These are phyloP conservation scores for Scutellaria galericulata DNA, from an alignment of 257 asterid species.

Conservation along the genomic window DNA sequence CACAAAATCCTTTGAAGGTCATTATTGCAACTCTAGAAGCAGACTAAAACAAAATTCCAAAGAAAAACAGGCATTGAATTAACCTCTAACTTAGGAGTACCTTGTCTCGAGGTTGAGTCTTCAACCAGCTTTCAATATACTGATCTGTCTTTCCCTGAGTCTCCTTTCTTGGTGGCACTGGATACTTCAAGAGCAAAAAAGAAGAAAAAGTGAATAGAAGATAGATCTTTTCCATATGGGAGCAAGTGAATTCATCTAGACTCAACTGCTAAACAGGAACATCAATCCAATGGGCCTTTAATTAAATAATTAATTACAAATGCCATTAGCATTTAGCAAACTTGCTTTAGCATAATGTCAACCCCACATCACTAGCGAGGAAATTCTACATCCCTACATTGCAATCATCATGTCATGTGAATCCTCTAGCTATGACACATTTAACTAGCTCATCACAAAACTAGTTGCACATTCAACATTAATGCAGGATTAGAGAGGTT, in stretches of 20 bases:
- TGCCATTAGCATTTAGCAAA: not conserved
- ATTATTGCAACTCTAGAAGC: conserved; percentile 1
- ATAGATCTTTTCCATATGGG: not conserved
- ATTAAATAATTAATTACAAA: not conserved
- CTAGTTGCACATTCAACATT: not conserved
- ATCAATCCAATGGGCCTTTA: not conserved
- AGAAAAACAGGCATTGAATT: conserved; percentile 7
- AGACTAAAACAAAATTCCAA: conserved; percentile 5
- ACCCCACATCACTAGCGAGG: not conserved
- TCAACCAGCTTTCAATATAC: conserved; percentile 79
- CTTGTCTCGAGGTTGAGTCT: conserved; percentile 88
- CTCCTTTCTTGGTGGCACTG: conserved; percentile 69
- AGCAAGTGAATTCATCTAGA: conserved; percentile 1
- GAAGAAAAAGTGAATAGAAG: conserved; percentile 11
- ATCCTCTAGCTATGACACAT: too few relatives aligned
- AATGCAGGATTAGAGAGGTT: conserved; percentile 9
- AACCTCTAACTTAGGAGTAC: conserved; percentile 36
- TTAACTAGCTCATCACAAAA: not conserved
- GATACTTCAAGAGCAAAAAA: conserved; percentile 53
- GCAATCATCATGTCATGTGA: too few relatives aligned
- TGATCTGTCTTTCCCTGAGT: conserved; percentile 82
- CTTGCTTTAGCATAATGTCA: not conserved
- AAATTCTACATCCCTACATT: not conserved
- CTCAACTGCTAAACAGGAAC: not conserved
- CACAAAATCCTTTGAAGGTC: not conserved